Base-by-base conservation (phyloP, 2,329 filamentous ascomycete genomes). In the Pseudopyricularia cyperi region DNA sequence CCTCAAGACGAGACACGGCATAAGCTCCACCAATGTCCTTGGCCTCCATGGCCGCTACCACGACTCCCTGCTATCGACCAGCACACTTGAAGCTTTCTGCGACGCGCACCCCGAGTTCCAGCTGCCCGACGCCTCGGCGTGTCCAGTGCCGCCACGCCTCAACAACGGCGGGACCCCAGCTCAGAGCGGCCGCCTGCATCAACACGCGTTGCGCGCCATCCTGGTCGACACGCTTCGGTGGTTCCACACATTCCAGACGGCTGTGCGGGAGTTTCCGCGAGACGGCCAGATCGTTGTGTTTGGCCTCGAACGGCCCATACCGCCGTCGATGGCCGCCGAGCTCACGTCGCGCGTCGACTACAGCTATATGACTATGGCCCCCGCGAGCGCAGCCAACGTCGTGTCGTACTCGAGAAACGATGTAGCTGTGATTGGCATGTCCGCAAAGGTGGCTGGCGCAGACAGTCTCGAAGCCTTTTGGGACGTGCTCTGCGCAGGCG, bases 351-450 rank as follows among this genome's bases (percentile, higher is more conserved):
- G 44, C 7, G n/a, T 42, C 5, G 12, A 3, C 1, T 22, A 42
- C 37, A 22, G 3, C 19, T 42, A 19, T 5, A 22, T 24, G n/a
- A 22, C 17, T 8, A 14, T 7, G 5, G 12, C 5, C 6, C 11
- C 15, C 4, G 33, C 6, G 4, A 7, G 33, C 4, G 15, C 11
- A 7, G 28, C 28, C 28, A 4, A 30, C 5, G 5, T n/a, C 35
- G 19, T 19, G 9, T n/a, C 17, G 3, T 17, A 17, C 15, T 17
- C 14, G 17, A 8, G 51, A 7, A 35, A 54, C 3, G 52, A 52
- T 32, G 55, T 71, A 39, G 68, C 67, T 3, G 58, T 71, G 1
- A 55, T 71, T 4, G 67, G 68, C 6, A 66, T 70, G 65, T 58
- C 66, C 0, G 53, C 57, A 46, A 61, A 65, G 30, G 56, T 62